Evolutionary conservation across 2,329 filamentous ascomycete species (phyloP).

Genomic region (Aureobasidium sp.): DNA sequence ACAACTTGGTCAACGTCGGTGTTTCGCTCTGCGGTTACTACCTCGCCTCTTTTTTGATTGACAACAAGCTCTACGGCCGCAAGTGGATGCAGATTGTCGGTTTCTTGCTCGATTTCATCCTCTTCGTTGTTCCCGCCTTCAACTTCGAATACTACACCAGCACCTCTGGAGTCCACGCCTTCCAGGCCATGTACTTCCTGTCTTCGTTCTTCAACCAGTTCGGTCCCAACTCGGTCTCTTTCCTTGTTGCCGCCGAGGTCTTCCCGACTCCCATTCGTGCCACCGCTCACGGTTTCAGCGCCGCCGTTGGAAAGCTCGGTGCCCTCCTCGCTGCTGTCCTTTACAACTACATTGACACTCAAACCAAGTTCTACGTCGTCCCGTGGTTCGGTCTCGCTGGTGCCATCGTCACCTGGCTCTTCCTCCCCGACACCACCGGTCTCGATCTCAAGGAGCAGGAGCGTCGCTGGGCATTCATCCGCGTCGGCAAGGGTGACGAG

Average conservation of each 20-base stretch:
- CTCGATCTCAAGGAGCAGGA: conserved; percentile 97
- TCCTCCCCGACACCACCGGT: conserved; percentile 93
- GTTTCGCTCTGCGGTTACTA: conserved; percentile 87
- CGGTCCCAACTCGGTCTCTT: conserved; percentile 90
- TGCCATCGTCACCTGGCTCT: conserved; percentile 72
- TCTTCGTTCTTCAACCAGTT: conserved; percentile 99
- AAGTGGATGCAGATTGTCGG: conserved; percentile 95
- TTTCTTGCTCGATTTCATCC: conserved; percentile 86
- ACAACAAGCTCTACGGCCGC: conserved; percentile 93
- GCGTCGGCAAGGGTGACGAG: conserved; percentile 63
- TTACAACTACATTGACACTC: conserved; percentile 87
- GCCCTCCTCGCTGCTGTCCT: conserved; percentile 79
- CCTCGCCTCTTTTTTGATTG: conserved; percentile 75
- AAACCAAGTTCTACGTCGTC: conserved; percentile 82
- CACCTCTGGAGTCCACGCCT: conserved; percentile 63
- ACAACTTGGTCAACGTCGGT: conserved; percentile 84
- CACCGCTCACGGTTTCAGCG: conserved; percentile 90
- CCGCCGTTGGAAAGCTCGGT: conserved; percentile 79
- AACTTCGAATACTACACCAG: conserved; percentile 74
- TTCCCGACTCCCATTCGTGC: conserved; percentile 90
- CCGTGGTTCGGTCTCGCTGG: conserved; percentile 91
- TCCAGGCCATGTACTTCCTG: conserved; percentile 97
- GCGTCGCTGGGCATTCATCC: conserved; percentile 82
- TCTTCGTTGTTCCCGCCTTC: conserved; percentile 88
- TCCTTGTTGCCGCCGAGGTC: conserved; percentile 93